Conservation (phyloP, 306 rosid species). For the Medicago truncatula region MtrunA17r5.0-ANR NC_053046.1:3492501-3493000, state of each 20-base stretch:
- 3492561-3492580: slow-evolving; percentile 9
- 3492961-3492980: neutral
- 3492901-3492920: slow-evolving; percentile 3
- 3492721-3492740: slow-evolving; percentile 4
- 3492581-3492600: slow-evolving; percentile 5
- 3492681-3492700: slow-evolving; percentile 9
- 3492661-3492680: neutral
- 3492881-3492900: neutral
- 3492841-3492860: neutral
- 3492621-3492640: neutral
- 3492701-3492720: neutral
- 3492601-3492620: neutral
- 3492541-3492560: neutral
- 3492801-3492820: neutral
- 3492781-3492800: neutral
- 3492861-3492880: neutral
- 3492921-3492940: slow-evolving; percentile 9
- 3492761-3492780: neutral
- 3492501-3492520: neutral
- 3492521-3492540: neutral
- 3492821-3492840: neutral
- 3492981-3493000: slow-evolving; percentile 16
- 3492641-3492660: neutral
- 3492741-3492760: slow-evolving; percentile 4
- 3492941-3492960: neutral